A percentile compares a stretch with the other conserved stretches of the same genome.
Conservation (phyloP, 768 basidiomycete species). For the Boletus huronensis region DNA sequence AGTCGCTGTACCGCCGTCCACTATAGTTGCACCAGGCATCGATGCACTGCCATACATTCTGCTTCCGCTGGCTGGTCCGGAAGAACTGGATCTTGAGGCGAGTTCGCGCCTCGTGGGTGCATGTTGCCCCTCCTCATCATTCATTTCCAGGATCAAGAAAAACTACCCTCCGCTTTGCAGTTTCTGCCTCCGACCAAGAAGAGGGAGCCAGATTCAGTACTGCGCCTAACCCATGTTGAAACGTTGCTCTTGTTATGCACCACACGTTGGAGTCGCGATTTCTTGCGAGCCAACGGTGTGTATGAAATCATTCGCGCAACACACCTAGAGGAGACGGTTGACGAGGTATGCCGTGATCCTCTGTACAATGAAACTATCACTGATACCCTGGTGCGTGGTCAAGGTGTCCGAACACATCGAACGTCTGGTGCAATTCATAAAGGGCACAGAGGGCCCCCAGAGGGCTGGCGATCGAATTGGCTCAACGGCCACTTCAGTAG, state of each 20-base stretch:
- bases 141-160: slow-evolving; percentile 75
- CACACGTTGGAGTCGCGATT: slow-evolving; percentile 84
- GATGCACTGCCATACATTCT: slow-evolving; percentile 83
- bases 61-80: slow-evolving; percentile 89
- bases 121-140: background rate
- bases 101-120: slow-evolving; percentile 3
- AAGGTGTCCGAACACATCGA: slow-evolving; percentile 87
- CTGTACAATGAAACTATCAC: background rate
- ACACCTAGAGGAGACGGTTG: slow-evolving; percentile 76
- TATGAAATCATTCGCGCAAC: slow-evolving; percentile 80
- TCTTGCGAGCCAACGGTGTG: slow-evolving; percentile 73
- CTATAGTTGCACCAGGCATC: slow-evolving; percentile 64
- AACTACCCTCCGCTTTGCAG: slow-evolving; percentile 78
- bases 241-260: slow-evolving; percentile 86
- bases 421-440: slow-evolving; percentile 81
- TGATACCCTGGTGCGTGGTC: background rate
- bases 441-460: slow-evolving; percentile 66
- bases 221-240: slow-evolving; percentile 86
- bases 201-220: slow-evolving; percentile 71
- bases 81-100: slow-evolving; percentile 92
- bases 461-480: slow-evolving; percentile 39
- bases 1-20: slow-evolving; percentile 57
- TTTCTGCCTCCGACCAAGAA: slow-evolving; percentile 82
- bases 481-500: slow-evolving; percentile 15
- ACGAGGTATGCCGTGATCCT: slow-evolving; percentile 50